Evolutionary conservation across 1,284 basidiomycete species (phyloP).

Genomic region (Ustilago nuda): DNA sequence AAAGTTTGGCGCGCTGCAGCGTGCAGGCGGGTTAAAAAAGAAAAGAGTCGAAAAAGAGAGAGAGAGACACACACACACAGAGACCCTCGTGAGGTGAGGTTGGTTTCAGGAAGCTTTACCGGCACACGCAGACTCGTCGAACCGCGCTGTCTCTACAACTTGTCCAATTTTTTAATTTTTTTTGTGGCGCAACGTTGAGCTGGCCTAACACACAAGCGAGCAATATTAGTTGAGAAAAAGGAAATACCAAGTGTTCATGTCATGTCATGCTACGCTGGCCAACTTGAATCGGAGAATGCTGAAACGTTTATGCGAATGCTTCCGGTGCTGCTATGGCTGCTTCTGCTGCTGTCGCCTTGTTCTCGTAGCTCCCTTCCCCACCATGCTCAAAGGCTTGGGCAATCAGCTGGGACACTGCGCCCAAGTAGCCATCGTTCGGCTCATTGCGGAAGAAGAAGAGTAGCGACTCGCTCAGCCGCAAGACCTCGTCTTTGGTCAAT

Average conservation of each 20-base stretch:
- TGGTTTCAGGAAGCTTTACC: conserved; percentile 8
- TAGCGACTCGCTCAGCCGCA: conserved; percentile 89
- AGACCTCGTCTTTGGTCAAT: conserved; percentile 93
- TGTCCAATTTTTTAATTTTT: no score
- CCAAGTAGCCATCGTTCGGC: conserved; percentile 94
- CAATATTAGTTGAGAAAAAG: no score
- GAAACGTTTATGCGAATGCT: conserved; percentile 7
- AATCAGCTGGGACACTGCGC: conserved; percentile 65
- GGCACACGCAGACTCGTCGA: conserved; percentile 10
- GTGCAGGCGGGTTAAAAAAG: conserved; percentile 6
- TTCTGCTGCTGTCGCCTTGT: conserved; percentile 22
- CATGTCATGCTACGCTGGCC: conserved; percentile 15
- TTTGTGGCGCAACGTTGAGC: neutral
- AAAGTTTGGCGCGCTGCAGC: conserved; percentile 33
- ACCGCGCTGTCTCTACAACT: conserved; percentile 14
- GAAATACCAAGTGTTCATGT: no score
- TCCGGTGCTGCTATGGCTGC: conserved; percentile 1
- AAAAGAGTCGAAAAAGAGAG: conserved; percentile 10
- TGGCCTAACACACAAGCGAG: no score
- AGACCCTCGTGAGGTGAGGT: neutral
- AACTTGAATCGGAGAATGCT: neutral
- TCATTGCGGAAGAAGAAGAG: conserved; percentile 91
- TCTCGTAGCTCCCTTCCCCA: conserved; percentile 49
- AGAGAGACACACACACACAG: neutral
- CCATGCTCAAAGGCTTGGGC: conserved; percentile 61